Evolutionary conservation across 1,284 basidiomycete species (phyloP), one percentile per base, ranked within the genome.

Genomic region (Pyrrhoderma lamaoense): DNA sequence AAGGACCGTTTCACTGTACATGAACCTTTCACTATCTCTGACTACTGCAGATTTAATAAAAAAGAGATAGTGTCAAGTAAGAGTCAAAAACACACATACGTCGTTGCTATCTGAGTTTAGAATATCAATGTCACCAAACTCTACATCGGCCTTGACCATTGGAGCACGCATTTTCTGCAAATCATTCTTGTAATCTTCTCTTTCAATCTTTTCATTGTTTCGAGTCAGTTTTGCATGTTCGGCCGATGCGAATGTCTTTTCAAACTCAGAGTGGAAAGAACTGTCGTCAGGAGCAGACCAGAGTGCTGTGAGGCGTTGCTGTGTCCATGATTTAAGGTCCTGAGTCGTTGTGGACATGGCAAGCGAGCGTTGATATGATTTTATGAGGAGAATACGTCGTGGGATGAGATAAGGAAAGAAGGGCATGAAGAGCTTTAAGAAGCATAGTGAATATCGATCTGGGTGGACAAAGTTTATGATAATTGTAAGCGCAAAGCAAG

Each of bases 1-100:
- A 75, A 55, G 0, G 65, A 66, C 14, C 72, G 69, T 18, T 69
- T 74, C 31, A 75, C 64, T 48, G 70, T 58, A 39, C 72, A 64
- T 27, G 63, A 61, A 0, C 75, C 75, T 1, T 71, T 68, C 1
- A 77, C 67, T 34, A 74, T 65, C 9, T 64, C 61, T 5, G 60
- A 62, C 69, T 72, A 23, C 27, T 5, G 5, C 11, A 31, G 11
- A n/a, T 14, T 25, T 19, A 8, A 25, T 19, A 9, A 21, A 38
- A 31, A 18, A 21, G n/a, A 21, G 9, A 18, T 1, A 42, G n/a
- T 4, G 40, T 34, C 2, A 8, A 40, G 31, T 23, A 16, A 49
- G 31, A 23, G 21, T 42, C 36, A 23, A 21, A 2, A 27, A 22
- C 46, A 53, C 55, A 1, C 50, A 45, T 31, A 31, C 27, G 27